A percentile compares a stretch with the other conserved stretches of the same genome.
Conservation (phyloP, 202 grass and related monocot species). For the Carex arenaria region DNA sequence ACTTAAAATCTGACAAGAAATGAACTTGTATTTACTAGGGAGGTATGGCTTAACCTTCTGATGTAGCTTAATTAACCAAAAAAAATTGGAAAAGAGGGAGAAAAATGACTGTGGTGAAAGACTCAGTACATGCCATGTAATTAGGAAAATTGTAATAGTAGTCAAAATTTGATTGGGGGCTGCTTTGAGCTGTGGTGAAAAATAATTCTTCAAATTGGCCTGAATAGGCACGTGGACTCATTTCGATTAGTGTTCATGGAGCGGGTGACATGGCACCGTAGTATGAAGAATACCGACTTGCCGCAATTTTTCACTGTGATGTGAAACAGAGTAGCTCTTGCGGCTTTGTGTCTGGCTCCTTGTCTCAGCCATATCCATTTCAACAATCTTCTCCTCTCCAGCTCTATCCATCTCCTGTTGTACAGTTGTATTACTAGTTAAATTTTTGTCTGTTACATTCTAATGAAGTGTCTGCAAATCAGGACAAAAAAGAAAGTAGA, state of each 20-base stretch:
- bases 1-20: too few species aligned
- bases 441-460: not conserved
- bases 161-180: constrained; percentile 40
- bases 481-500: not conserved
- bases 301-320: constrained; percentile 17
- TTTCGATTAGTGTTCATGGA: constrained; percentile 43
- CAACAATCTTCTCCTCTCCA: constrained; percentile 73
- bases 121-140: constrained; percentile 96
- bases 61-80: too few species aligned
- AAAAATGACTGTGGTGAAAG: not conserved
- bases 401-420: constrained; percentile 59
- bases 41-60: too few species aligned
- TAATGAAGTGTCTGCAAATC: not conserved
- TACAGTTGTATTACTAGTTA: not conserved
- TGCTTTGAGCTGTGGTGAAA: constrained; percentile 51
- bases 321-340: constrained; percentile 26
- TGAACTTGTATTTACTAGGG: too few species aligned
- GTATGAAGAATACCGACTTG: constrained; percentile 16
- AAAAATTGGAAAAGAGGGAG: too few species aligned
- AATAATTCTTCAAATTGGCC: constrained; percentile 60
- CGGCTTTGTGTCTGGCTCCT: constrained; percentile 32
- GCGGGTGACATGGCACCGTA: constrained; percentile 53
- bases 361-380: constrained; percentile 55
- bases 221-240: constrained; percentile 54
- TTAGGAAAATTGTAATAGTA: constrained; percentile 42